Percentiles rank a stretch among this genome's conserved stretches.
These are phyloP conservation scores for Solanum hybrid DNA, from an alignment of 305 asterid species.

Conservation along the genomic window DNA sequence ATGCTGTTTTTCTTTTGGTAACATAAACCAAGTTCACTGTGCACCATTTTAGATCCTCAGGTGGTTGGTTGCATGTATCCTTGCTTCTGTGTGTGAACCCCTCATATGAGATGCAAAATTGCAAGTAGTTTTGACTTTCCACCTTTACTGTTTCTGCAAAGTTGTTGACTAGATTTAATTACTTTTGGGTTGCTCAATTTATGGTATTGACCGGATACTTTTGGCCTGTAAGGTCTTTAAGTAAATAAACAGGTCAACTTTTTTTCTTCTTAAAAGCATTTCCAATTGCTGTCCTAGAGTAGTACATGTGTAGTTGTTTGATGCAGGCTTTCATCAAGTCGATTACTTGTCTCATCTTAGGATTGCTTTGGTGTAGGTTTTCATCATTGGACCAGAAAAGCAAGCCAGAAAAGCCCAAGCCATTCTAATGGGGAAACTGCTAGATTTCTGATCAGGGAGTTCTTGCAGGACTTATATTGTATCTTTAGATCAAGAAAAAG, in stretches of 20 bases:
- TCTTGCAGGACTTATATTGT: background rate
- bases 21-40: background rate
- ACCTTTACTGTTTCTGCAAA: background rate
- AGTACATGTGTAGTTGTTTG: background rate
- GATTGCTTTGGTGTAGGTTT: slow-evolving; percentile 44
- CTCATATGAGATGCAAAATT: background rate
- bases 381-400: slow-evolving; percentile 72
- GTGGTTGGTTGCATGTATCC: background rate
- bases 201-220: background rate
- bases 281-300: background rate
- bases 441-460: slow-evolving; percentile 17
- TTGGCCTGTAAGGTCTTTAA: background rate
- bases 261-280: background rate
- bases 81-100: background rate
- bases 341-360: background rate
- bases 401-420: slow-evolving; percentile 91
- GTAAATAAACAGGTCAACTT: background rate
- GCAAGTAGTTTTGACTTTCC: background rate
- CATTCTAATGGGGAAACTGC: slow-evolving; percentile 69
- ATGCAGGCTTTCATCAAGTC: slow-evolving; percentile 62
- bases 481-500: background rate
- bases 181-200: background rate
- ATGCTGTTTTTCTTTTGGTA: background rate
- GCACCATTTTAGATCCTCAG: background rate
- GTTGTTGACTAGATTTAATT: background rate